Evolutionary conservation across 805 yeast genomes (phyloP), one percentile per base, ranked within the genome.

Genomic region (Candida ovalis): DNA sequence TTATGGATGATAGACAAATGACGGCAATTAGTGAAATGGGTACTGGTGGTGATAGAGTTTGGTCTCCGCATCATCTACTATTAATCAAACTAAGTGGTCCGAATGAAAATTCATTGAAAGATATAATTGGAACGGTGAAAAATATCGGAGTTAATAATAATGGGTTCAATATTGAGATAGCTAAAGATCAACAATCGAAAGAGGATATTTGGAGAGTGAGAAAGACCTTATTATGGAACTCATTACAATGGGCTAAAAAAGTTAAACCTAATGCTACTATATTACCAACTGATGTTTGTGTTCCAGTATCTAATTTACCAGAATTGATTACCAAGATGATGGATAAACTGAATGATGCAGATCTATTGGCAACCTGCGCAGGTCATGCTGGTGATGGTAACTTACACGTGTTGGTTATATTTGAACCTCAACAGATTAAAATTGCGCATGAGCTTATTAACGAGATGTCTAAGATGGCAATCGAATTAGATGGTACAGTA

Each of bases 311-410:
- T 0, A 71, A 71, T 47, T 72, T 87, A 40, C 81, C 92, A 2
- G 68, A 70, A n/a, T 75, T 85, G 32, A 81, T 87, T 41, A 71
- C 75, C 25, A 81, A 76, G 42, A 80, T 89, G 2, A 80, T 84
- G 63, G 68, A 69, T 4, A 88, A 81, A 48, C 69, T 86, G 55
- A 76, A 74, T 44, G 60, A 64, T 3, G 75, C 80, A 24, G 80
- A 81, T 0, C 63, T 82, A 38, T 59, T 72, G 33, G 77, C 80
- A 43, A 80, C 88, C 1, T 77, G 83, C 27, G 78, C 86, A 39
- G 92, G 92, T 6, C 95, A 87, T 64, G 88, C 86, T 39, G 94
- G 94, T 27, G 95, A 87, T 62, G 94, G 94, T 32, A 87, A 87
- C 64, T 80, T 86, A 64, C 95, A 87, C 59, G 78, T 86, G 33